Evolutionary conservation across 805 yeast species (phyloP).

Genomic region (Spathaspora arborariae): DNA sequence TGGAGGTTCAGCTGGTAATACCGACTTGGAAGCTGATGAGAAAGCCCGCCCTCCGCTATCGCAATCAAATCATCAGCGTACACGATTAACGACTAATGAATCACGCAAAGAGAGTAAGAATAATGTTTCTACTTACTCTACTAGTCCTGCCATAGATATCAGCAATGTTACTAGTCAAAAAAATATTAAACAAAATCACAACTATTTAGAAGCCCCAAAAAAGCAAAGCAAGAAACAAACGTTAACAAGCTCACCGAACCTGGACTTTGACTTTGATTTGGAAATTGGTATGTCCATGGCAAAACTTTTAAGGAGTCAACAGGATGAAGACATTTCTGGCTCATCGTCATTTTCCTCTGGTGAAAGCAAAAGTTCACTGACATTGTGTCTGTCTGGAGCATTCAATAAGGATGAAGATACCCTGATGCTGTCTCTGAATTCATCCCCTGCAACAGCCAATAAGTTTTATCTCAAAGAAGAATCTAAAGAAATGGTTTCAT

Average conservation of each 20-base stretch:
- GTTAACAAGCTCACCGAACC: conserved; percentile 2
- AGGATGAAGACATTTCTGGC: conserved; percentile 10
- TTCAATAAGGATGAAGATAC: conserved; percentile 27
- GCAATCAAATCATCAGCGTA: conserved; percentile 10
- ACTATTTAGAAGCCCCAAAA: not conserved
- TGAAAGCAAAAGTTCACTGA: conserved; percentile 14
- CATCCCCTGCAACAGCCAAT: conserved; percentile 13
- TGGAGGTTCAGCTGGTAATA: conserved; percentile 26
- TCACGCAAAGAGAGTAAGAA: conserved; percentile 1
- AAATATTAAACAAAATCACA: not conserved
- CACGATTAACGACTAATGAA: conserved; percentile 4
- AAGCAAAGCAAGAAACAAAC: not conserved
- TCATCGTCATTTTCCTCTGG: not conserved
- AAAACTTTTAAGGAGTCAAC: conserved; percentile 21
- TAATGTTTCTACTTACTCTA: conserved; percentile 2
- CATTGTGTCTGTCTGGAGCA: not conserved
- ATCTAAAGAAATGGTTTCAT: conserved; percentile 3
- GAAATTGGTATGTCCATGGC: conserved; percentile 50
- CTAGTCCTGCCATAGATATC: conserved; percentile 7
- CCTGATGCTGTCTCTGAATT: conserved; percentile 36
- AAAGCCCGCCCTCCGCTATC: conserved; percentile 42
- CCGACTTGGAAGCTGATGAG: conserved; percentile 37
- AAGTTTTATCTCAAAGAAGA: conserved; percentile 6
- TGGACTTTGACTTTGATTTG: conserved; percentile 25
- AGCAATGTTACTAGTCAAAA: conserved; percentile 2